Evolutionary conservation across 768 basidiomycete species (phyloP).

Genomic region (Psilocybe tampanensis): DNA sequence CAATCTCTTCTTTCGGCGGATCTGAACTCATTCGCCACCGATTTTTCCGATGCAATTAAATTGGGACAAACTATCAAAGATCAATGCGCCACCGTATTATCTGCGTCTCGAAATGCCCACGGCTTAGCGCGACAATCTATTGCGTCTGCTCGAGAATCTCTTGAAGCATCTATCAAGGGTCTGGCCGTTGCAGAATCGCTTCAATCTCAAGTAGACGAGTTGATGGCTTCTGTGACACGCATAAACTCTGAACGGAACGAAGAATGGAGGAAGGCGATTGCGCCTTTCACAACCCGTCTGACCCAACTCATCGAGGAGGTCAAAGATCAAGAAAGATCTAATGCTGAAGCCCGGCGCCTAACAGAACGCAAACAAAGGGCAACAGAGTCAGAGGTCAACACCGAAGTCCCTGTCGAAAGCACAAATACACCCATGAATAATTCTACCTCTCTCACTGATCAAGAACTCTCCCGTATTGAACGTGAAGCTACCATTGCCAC

Average conservation of each 20-base stretch:
- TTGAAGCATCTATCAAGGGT: constrained; percentile 28
- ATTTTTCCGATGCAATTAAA: constrained; percentile 17
- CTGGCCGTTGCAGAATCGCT: constrained; percentile 26
- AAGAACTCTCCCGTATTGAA: not conserved
- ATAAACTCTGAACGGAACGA: not conserved
- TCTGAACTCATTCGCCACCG: constrained; percentile 20
- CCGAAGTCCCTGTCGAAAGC: not conserved
- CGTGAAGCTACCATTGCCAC: constrained; percentile 6
- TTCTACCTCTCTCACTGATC: not conserved
- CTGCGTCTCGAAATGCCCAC: constrained; percentile 28
- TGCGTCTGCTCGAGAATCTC: constrained; percentile 26
- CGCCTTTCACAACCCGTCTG: not conserved
- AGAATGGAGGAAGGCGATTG: not conserved
- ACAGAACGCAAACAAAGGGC: not conserved
- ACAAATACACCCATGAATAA: not conserved
- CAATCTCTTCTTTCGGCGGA: constrained; percentile 24
- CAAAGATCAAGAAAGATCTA: not conserved
- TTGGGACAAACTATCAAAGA: constrained; percentile 26
- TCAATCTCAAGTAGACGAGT: constrained; percentile 8
- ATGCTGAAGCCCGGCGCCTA: not conserved
- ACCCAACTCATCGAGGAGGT: not conserved
- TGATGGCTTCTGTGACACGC: not conserved
- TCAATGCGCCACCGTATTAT: constrained; percentile 22
- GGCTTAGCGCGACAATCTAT: constrained; percentile 33
- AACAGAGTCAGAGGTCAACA: not conserved